Evolutionary conservation across 805 yeast species (phyloP), one percentile per base, ranked within the genome.

Genomic region (Sugiyamaella qingdaonensis): DNA sequence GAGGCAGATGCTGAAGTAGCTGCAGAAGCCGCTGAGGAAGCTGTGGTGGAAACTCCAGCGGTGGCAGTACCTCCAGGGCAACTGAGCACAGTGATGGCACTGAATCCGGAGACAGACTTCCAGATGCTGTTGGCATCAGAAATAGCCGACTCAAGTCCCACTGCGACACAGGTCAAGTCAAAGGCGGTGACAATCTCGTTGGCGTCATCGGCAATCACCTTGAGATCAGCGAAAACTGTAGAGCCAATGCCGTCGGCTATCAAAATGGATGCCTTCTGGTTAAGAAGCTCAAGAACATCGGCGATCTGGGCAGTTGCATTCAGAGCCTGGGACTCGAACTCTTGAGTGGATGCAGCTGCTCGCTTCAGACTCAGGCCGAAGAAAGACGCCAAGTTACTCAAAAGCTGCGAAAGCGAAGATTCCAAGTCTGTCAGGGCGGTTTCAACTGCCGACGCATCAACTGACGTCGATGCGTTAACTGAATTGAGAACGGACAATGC

Each of bases 61-160:
- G 48, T 32, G 5, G 48, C 41, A n/a, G 48, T 31, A n/a, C 45
- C 21, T 13, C 36, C 31, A 11, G 35, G 35, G 47, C 47, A 39
- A 4, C 24, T 14, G 21, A 39, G 13, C 33, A 31, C 19, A 18
- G 47, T 11, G 13, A 27, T 21, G 4, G 33, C 33, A 21, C 7
- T 3, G 24, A 31, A 27, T 4, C 19, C 33, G 14, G n/a, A 10
- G 5, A 16, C 47, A 18, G 19, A 21, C 16, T 19, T 44, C 47
- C 47, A 44, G 10, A 27, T 14, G 16, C 18, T 27, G 47, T 44
- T 44, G 47, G 47, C 34, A 11, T 44, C 47, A 18, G 35, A 11
- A 11, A 44, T 27, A 18, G 47, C 47, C 14, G 47, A 27, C 8
- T 27, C 35, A 11, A 44, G 33, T 4, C 18, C 18, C 13, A 31